These are phyloP conservation scores for Tetrapisispora arboricola DNA, from an alignment of 805 yeast species.

Conservation along the genomic window DNA sequence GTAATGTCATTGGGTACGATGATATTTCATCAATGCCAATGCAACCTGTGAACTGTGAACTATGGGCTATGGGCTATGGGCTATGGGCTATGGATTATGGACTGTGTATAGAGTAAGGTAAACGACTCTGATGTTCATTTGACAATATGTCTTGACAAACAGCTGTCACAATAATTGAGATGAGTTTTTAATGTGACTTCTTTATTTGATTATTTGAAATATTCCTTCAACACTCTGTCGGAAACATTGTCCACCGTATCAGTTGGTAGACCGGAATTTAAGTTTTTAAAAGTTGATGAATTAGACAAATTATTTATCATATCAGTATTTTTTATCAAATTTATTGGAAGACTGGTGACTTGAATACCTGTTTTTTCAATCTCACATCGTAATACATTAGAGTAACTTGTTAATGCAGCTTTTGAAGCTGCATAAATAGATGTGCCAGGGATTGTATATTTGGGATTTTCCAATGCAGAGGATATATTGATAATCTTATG, in stretches of 20 bases:
- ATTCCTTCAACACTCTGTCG: not conserved
- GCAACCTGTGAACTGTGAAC: no score
- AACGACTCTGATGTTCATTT: no score
- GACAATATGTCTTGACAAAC: no score
- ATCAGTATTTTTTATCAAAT: slow-evolving; percentile 21
- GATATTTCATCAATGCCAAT: no score
- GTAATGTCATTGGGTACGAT: not conserved
- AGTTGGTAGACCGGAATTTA: not conserved
- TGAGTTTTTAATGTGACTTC: no score
- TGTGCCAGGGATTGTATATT: slow-evolving; percentile 19
- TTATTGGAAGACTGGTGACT: slow-evolving; percentile 13
- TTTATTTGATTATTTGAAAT: not conserved
- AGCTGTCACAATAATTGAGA: no score
- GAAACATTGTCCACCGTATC: not conserved
- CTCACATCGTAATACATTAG: slow-evolving; percentile 18
- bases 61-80: no score
- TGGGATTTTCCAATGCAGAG: slow-evolving; percentile 17
- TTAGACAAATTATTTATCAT: slow-evolving; percentile 14
- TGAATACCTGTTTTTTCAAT: slow-evolving; percentile 12
- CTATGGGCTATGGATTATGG: no score
- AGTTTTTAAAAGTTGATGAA: not conserved
- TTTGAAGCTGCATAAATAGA: slow-evolving; percentile 26
- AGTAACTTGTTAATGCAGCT: slow-evolving; percentile 22
- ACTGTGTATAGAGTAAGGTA: no score
- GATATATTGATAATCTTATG: slow-evolving; percentile 20